phyloP scores from a whole-genome alignment of 208 protist species.

The Tritrichomonas foetus region DNA sequence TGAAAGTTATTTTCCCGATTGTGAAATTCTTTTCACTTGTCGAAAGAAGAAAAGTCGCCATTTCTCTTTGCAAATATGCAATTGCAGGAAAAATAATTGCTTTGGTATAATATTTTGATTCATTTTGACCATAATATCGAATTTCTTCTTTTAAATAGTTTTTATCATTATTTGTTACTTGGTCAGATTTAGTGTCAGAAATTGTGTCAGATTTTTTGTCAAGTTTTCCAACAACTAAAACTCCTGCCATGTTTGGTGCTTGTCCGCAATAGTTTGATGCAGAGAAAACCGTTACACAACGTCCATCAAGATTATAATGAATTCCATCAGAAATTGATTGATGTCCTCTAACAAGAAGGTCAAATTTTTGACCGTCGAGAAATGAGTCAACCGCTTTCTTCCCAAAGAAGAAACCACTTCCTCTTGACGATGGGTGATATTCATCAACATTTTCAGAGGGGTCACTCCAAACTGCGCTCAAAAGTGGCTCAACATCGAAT shows the following conservation, averaged over 20 bases:
- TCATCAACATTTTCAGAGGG: slow-evolving; percentile 46
- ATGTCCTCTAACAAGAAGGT: slow-evolving; percentile 57
- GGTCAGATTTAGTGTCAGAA: no score
- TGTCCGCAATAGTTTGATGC: slow-evolving; percentile 47
- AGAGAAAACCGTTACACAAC: slow-evolving; percentile 52
- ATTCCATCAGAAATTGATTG: slow-evolving; percentile 53
- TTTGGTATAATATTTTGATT: no score
- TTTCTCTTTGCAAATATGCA: no score
- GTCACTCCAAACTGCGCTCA: background rate
- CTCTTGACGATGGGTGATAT: slow-evolving; percentile 41
- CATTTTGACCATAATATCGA: no score
- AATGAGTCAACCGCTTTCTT: slow-evolving; percentile 58
- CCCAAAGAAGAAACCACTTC: slow-evolving; percentile 52
- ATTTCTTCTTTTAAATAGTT: no score
- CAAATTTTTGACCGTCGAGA: slow-evolving; percentile 49
- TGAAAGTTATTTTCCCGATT: no score
- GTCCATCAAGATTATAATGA: slow-evolving; percentile 42
- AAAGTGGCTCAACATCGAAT: background rate
- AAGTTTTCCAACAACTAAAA: no score
- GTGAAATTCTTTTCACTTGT: no score
- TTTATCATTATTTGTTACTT: no score
- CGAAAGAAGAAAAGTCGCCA: no score
- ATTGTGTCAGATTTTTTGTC: no score
- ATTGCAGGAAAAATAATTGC: no score
- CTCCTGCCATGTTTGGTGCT: background rate